phyloP scores from a whole-genome alignment of 805 yeast species.

The Ogataea minuta region DNA sequence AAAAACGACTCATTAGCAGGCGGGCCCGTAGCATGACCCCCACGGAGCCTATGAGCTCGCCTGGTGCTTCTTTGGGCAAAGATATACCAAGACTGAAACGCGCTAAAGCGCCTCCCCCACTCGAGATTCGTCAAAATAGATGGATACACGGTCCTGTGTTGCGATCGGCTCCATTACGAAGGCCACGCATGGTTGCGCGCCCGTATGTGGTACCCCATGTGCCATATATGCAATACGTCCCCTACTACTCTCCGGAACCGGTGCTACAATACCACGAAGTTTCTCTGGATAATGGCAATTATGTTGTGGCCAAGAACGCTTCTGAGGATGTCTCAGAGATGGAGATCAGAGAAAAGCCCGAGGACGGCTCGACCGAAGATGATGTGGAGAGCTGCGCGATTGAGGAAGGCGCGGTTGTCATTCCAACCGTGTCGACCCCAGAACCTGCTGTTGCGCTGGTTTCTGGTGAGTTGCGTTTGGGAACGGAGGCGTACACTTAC shows the following conservation, averaged over 20 bases:
- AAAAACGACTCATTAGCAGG: conserved; percentile 21
- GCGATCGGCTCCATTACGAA: conserved; percentile 18
- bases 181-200: conserved; percentile 1
- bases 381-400: conserved; percentile 24
- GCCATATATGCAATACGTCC: neutral
- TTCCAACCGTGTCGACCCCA: conserved; percentile 2
- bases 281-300: conserved; percentile 6
- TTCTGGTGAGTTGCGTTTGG: conserved; percentile 22
- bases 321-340: neutral
- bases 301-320: conserved; percentile 9
- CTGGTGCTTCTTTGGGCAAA: neutral
- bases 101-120: conserved; percentile 26
- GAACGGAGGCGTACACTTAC: conserved; percentile 21
- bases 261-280: conserved; percentile 10
- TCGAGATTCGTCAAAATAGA: conserved; percentile 11
- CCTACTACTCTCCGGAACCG: conserved; percentile 2
- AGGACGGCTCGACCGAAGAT: conserved; percentile 8
- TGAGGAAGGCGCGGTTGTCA: conserved; percentile 24
- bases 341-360: conserved; percentile 8
- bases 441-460: conserved; percentile 4
- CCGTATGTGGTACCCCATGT: conserved; percentile 5
- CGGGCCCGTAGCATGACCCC: conserved; percentile 11
- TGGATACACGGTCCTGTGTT: conserved; percentile 11
- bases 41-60: neutral
- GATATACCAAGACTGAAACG: conserved; percentile 17